Percentiles rank a stretch among this genome's conserved stretches.
These are phyloP conservation scores for Suillus discolor DNA, from an alignment of 768 basidiomycete species.

Conservation along the genomic window DNA sequence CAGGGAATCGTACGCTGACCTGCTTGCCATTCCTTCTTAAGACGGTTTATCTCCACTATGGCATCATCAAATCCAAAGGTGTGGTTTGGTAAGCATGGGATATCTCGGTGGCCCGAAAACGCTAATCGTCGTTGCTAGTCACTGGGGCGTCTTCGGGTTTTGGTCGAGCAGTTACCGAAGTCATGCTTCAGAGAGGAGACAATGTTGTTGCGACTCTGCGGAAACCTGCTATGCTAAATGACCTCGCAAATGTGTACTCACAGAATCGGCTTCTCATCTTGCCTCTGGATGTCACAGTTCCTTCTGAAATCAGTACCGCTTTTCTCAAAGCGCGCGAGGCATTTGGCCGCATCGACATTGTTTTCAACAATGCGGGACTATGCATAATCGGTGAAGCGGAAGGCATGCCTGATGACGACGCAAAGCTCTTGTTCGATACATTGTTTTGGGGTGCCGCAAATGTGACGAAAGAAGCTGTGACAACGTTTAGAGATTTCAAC, in stretches of 20 bases:
- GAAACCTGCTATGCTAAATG: slow-evolving; percentile 36
- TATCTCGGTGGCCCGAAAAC: background rate
- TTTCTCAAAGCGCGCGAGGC: slow-evolving; percentile 36
- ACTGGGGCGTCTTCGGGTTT: slow-evolving; percentile 44
- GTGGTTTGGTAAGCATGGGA: slow-evolving; percentile 24
- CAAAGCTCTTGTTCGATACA: slow-evolving; percentile 40
- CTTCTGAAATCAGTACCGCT: slow-evolving; percentile 33
- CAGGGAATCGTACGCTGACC: background rate
- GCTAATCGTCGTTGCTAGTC: slow-evolving; percentile 26
- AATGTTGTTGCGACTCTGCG: slow-evolving; percentile 45
- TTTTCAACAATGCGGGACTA: slow-evolving; percentile 46
- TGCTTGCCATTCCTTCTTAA: background rate
- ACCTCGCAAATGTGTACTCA: slow-evolving; percentile 30
- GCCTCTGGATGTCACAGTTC: slow-evolving; percentile 40
- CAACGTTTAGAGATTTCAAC: slow-evolving; percentile 41
- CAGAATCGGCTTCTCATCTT: slow-evolving; percentile 37
- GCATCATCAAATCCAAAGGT: slow-evolving; percentile 15
- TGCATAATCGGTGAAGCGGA: slow-evolving; percentile 40
- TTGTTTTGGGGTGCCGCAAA: slow-evolving; percentile 41
- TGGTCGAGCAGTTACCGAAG: slow-evolving; percentile 37
- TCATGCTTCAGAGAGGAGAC: slow-evolving; percentile 40
- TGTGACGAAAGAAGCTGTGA: slow-evolving; percentile 35
- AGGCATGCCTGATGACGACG: slow-evolving; percentile 34
- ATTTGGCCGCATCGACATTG: slow-evolving; percentile 48
- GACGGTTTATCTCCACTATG: background rate